These are phyloP conservation scores for Wickerhamomyces tratensis DNA, from an alignment of 805 yeast species.

Conservation along the genomic window DNA sequence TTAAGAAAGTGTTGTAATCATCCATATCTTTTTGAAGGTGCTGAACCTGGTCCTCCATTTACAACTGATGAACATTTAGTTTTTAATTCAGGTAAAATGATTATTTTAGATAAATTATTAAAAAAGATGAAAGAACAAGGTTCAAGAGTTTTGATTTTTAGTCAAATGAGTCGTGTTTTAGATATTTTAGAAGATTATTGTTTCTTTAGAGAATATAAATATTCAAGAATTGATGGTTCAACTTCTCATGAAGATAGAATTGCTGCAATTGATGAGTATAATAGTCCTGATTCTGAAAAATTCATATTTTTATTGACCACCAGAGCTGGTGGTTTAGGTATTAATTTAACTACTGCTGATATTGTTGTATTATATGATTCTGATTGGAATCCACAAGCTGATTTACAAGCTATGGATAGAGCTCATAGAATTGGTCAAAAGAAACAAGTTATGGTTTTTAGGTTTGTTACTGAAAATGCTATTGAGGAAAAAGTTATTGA, in stretches of 20 bases:
- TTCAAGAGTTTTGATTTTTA: conserved; percentile 82
- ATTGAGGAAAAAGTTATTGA: conserved; percentile 94
- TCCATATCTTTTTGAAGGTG: conserved; percentile 97
- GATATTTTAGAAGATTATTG: conserved; percentile 94
- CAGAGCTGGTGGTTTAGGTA: conserved; percentile 96
- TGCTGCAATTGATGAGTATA: conserved; percentile 86
- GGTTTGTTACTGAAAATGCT: conserved; percentile 93
- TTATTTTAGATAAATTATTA: conserved; percentile 74
- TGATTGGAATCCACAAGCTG: conserved; percentile 98
- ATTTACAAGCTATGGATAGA: conserved; percentile 95
- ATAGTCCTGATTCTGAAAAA: conserved; percentile 70
- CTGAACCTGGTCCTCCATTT: conserved; percentile 97
- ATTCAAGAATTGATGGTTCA: conserved; percentile 90
- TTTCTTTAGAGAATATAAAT: conserved; percentile 69
- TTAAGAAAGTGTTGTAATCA: conserved; percentile 94
- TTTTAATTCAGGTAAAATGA: conserved; percentile 85
- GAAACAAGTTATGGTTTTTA: conserved; percentile 85
- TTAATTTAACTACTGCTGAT: conserved; percentile 87
- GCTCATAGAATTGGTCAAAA: conserved; percentile 97
- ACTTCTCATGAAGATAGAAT: conserved; percentile 91
- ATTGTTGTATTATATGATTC: conserved; percentile 83
- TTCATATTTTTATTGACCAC: conserved; percentile 84
- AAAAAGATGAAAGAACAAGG: conserved; percentile 66
- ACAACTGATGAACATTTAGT: conserved; percentile 93
- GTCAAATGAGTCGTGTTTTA: conserved; percentile 86